phyloP scores from a whole-genome alignment of 2,329 filamentous ascomycete species.

The Aspergillus sp. region DNA sequence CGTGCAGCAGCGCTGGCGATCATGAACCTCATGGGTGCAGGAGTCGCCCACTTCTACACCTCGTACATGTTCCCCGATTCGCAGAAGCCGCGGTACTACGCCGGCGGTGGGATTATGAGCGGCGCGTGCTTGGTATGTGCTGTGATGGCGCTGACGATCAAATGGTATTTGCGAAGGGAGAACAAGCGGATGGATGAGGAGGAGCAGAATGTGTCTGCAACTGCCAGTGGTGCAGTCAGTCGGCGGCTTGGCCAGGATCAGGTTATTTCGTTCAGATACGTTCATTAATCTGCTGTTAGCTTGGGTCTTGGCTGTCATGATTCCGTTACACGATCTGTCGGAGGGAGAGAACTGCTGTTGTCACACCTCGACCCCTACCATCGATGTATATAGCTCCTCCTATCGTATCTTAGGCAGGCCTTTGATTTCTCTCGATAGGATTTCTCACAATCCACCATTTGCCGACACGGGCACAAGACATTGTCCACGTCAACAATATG shows the following conservation, averaged over 20 bases:
- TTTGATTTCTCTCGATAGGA: not conserved
- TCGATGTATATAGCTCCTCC: not conserved
- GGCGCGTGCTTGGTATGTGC: not conserved
- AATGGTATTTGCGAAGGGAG: conserved; percentile 2
- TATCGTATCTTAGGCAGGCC: not conserved
- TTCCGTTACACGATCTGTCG: not conserved
- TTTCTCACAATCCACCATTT: not conserved
- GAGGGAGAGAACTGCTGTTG: not conserved
- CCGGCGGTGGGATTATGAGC: conserved; percentile 1
- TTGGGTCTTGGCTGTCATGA: not conserved
- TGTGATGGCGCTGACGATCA: conserved; percentile 5
- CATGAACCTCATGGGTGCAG: conserved; percentile 10
- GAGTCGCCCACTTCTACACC: conserved; percentile 10
- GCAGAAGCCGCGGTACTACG: conserved; percentile 1
- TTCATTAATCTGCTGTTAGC: not conserved
- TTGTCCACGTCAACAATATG: not conserved
- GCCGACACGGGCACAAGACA: not conserved
- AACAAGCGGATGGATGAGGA: conserved; percentile 7
- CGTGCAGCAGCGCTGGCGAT: conserved; percentile 7
- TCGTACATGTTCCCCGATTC: conserved; percentile 11
- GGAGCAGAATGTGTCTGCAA: not conserved
- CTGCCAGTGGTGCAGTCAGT: conserved; percentile 2
- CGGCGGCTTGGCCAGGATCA: conserved; percentile 4
- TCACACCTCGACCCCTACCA: not conserved
- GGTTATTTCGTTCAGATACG: conserved; percentile 9